Base-by-base conservation (phyloP, 2,329 filamentous ascomycete species). In the Aspergillus sp. region DNA sequence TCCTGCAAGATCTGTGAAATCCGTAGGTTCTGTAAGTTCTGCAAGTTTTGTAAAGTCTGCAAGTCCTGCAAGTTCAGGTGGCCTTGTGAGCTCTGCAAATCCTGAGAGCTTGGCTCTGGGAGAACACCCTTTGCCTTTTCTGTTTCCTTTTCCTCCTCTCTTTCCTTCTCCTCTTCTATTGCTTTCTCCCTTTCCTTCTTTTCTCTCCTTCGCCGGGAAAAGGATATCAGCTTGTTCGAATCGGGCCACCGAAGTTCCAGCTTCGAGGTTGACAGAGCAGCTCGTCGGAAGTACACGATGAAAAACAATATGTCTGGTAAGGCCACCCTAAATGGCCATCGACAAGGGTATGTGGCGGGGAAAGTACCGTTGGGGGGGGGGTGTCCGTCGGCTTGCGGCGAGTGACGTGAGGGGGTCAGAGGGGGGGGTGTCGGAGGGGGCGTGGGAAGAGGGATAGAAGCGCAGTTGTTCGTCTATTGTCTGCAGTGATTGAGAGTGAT, bases 201-300 rank as follows among this genome's bases (percentile, higher is more conserved):
- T 30, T 30, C 25, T 4, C 10, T 30, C 25, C 25, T 30, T 12
- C 25, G 25, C 25, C 25, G 25, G 25, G 25, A 30, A 30, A 4
- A 30, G 10, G 25, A 30, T 30, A 30, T 54, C 51, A 51, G 48
- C 47, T 47, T 50, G 50, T 55, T 60, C 47, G 49, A 56, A 56
- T 59, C 49, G 51, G 54, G 58, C 60, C 55, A 49, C 51, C 48
- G 52, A 46, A 51, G 57, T 54, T 58, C 61, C 61, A 59, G 47
- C 45, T 58, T 60, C 53, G 56, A 51, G 55, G 56, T 57, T 52
- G 55, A 52, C 43, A 56, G 53, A 45, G 58, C 51, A 51, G 55
- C 13, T 23, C 42, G 44, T 44, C 15, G 10, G 39, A 30, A 38
- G 47, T 17, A 22, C 49, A 52, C 55, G 43, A 41, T 52, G 47